Conservation (phyloP, 2,329 filamentous ascomycete genomes). For the Monosporascus cannonballus region DNA sequence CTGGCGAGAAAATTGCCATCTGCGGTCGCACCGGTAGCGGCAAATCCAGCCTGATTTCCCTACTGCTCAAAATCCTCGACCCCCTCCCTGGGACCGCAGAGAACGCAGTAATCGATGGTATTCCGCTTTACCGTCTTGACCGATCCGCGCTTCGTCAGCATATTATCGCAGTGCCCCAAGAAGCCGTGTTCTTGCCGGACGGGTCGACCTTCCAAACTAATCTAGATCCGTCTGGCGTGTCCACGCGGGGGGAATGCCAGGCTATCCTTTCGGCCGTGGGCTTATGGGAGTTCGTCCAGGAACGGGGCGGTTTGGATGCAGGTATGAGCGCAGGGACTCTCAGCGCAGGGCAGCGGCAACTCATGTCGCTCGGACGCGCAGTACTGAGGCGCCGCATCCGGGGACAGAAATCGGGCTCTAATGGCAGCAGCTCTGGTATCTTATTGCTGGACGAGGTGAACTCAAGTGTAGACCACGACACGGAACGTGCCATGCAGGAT, state of each 20-base stretch:
- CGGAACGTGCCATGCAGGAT: constrained; percentile 1
- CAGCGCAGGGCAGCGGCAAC: constrained; percentile 55
- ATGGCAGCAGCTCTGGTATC: too few species aligned
- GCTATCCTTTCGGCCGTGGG: constrained; percentile 29
- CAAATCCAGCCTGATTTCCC: too few species aligned
- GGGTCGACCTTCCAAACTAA: too few species aligned
- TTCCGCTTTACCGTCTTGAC: constrained; percentile 31
- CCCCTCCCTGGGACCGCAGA: too few species aligned
- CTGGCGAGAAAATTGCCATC: constrained; percentile 29
- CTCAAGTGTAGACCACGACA: constrained; percentile 4
- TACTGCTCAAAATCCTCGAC: too few species aligned
- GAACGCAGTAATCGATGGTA: constrained; percentile 39
- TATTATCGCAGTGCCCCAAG: constrained; percentile 48
- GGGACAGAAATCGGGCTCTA: too few species aligned
- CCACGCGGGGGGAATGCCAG: constrained; percentile 28
- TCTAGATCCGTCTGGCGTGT: constrained; percentile 32
- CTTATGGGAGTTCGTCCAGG: constrained; percentile 25
- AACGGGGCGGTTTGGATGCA: constrained; percentile 28
- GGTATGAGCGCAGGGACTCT: constrained; percentile 42
- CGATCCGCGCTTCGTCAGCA: constrained; percentile 37
- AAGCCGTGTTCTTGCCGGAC: constrained; percentile 44
- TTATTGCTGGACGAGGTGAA: too few species aligned
- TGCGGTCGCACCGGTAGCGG: constrained; percentile 35
- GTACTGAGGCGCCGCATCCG: too few species aligned
- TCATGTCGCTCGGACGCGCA: constrained; percentile 57